Evolutionary conservation across 345 rosid genomes (phyloP), one percentile per base, ranked within the genome.

Genomic region (Salix caprea): DNA sequence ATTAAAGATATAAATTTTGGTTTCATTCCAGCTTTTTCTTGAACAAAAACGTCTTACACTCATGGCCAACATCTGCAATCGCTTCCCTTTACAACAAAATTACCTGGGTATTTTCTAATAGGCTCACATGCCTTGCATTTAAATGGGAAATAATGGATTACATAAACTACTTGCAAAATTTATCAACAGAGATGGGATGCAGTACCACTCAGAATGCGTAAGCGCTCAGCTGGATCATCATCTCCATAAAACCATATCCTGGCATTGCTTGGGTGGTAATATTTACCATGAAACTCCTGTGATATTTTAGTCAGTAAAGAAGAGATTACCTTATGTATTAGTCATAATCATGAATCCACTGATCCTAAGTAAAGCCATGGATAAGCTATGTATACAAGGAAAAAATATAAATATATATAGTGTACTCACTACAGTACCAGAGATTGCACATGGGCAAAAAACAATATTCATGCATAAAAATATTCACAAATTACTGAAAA

Each of bases 171-270:
- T 64, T 65, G 72, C 56, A 68, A 18, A 58, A 65, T 37, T 65
- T 64, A 74, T 76, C 67, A 76, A 44, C 16, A 70, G 64, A 70
- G 39, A 73, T 24, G 36, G 12, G 36, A 58, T 9, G 8, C 69
- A 66, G 81, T 93, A 95, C 99, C 98, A 72, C 96, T 91, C 74
- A 95, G 83, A 73, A 95, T 85, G 67, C 86, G 92, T 32, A 95
- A 84, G 70, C 98, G 99, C 65, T 91, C 94, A 78, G 66, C 71
- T 42, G 92, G 89, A 85, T 95, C 94, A 82, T 95, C 99, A 86
- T 95, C 91, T 74, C 99, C 99, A 83, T 91, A 95, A 84, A 95
- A 95, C 98, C 99, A 95, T 77, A 95, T 93, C 81, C 97, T 88
- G 52, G 97, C 90, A 81, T 95, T 95, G 90, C 97, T 93, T 36